Conservation (phyloP, 306 rosid species). For the Fagus crenata region DNA sequence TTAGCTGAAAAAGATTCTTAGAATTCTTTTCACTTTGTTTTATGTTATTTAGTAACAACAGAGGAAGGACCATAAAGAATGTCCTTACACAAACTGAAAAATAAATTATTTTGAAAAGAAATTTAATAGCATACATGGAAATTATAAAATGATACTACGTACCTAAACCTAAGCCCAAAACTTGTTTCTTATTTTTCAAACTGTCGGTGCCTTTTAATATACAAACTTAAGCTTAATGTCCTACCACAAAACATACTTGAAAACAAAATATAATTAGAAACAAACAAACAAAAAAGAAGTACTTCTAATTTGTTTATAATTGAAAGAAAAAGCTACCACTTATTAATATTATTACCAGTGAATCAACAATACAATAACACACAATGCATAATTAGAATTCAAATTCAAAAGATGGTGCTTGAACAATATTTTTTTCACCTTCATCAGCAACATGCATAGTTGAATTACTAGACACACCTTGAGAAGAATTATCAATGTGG, state of each 20-base stretch:
- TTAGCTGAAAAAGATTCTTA: not conserved
- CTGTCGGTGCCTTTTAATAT: slow-evolving; percentile 54
- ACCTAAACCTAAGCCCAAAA: slow-evolving; percentile 21
- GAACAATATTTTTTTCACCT: slow-evolving; percentile 51
- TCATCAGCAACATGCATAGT: slow-evolving; percentile 41
- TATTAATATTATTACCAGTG: slow-evolving; percentile 12
- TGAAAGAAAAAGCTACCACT: not conserved
- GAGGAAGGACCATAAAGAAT: slow-evolving; percentile 1
- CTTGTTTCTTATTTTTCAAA: slow-evolving; percentile 31
- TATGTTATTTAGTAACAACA: too few species aligned
- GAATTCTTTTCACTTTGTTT: not conserved
- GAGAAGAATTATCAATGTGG: slow-evolving; percentile 30
- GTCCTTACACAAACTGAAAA: slow-evolving; percentile 14
- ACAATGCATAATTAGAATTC: slow-evolving; percentile 51
- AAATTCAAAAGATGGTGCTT: slow-evolving; percentile 57
- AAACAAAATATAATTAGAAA: not conserved
- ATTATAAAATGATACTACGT: not conserved
- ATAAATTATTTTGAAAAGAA: not conserved
- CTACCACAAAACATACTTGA: not conserved
- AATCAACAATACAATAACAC: slow-evolving; percentile 30
- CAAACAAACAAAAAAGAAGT: slow-evolving; percentile 1
- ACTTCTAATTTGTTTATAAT: not conserved
- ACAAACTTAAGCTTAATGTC: not conserved
- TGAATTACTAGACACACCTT: slow-evolving; percentile 32
- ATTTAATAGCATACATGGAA: not conserved